Evolutionary conservation across 1,284 basidiomycete species (phyloP), one percentile per base, ranked within the genome.

Genomic region (Austroboletus novae-zelandiae): DNA sequence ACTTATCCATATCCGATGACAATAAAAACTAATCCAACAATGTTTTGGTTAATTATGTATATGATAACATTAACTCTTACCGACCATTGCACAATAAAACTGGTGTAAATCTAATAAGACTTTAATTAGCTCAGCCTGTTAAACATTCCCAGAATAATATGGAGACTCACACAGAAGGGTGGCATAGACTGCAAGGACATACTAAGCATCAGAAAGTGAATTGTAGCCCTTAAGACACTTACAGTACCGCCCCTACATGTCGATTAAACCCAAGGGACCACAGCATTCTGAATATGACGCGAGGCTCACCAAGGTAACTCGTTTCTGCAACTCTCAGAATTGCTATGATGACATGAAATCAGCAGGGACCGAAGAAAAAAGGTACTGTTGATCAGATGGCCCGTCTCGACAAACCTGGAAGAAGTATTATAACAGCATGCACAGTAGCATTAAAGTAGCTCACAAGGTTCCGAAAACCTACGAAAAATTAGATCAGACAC

Each of bases 1-100:
- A 58, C 57, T 58, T 13, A 40, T 51, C 57, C 57, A 58, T 47
- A 60, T 40, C 4, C 55, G 56, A 45, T 14, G 15, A 31, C 56
- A 51, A 18, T 60, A 61, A 20, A 58, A 58, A 36, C 57, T 59
- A 30, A 42, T 4, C 3, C 27, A n/a, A 25, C 2, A 5, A 23
- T 3, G 9, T n/a, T 23, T 59, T 14, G 54, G 48, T 13, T 15
- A 2, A 3, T 31, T 10, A n/a, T 9, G 20, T 1, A 5, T 27
- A 27, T 27, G 27, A 30, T 11, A 4, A 2, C 0, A 10, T 31
- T 4, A 10, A 2, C 3, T 39, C 15, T 8, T 37, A 51, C 57
- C 30, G 9, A 58, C 57, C 57, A 42, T 3, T 60, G 35, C 32
- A 58, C 48, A 7, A 14, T 4, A 30, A 42, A 45, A 1, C 6